Evolutionary conservation across 139 green algal genomes (phyloP).

Genomic region (Gonium pectorale): DNA sequence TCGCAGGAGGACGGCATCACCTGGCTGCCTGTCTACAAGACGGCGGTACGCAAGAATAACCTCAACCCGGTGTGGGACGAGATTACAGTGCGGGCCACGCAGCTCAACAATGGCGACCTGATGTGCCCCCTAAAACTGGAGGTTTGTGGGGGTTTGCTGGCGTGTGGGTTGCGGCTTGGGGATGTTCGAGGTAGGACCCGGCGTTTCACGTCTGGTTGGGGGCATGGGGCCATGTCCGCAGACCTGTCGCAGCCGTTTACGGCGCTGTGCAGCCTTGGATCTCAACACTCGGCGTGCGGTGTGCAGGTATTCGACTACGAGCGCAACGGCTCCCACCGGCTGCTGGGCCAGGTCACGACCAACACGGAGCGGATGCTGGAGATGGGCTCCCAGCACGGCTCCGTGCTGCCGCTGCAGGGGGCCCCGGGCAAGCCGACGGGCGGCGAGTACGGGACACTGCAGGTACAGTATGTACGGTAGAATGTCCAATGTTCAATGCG

Average conservation of each 20-base stretch:
- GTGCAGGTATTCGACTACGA: conserved; percentile 36
- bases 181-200: too few species aligned
- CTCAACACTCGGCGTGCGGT: too few species aligned
- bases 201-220: too few species aligned
- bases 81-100: conserved; percentile 27
- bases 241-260: too few species aligned
- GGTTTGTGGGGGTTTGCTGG: background rate
- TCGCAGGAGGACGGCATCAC: conserved; percentile 6
- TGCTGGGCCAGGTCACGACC: background rate
- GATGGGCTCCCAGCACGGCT: background rate
- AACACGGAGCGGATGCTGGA: conserved; percentile 36
- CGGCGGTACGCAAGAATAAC: conserved; percentile 54
- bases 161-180: too few species aligned
- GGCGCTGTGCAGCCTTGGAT: too few species aligned
- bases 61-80: conserved; percentile 56
- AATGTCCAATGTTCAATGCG: too few species aligned
- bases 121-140: conserved; percentile 43
- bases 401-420: background rate
- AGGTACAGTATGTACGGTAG: background rate
- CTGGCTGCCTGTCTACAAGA: conserved; percentile 55
- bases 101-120: conserved; percentile 58
- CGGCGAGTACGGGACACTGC: conserved; percentile 9
- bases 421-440: background rate
- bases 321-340: background rate
- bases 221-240: too few species aligned